These are phyloP conservation scores for Eutrema heterophyllum DNA, from an alignment of 345 rosid genomes.

Conservation along the genomic window DNA sequence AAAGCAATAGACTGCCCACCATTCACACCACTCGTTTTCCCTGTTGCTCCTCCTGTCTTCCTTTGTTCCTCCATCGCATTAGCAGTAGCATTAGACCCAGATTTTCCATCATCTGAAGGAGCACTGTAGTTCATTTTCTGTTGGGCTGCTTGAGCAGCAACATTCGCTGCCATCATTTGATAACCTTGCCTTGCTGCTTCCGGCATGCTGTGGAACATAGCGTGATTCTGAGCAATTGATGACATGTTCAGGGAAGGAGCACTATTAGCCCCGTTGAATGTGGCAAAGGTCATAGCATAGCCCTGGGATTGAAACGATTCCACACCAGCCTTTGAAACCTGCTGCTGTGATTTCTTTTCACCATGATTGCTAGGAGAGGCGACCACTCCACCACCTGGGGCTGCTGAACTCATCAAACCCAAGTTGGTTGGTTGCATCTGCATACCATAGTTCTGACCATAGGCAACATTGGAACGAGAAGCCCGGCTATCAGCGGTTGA, in stretches of 20 bases:
- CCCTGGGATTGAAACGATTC: slow-evolving; percentile 65
- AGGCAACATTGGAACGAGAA: slow-evolving; percentile 50
- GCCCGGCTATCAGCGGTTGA: slow-evolving; percentile 74
- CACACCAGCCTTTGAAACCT: slow-evolving; percentile 48
- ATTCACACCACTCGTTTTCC: slow-evolving; percentile 23
- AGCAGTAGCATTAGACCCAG: slow-evolving; percentile 43
- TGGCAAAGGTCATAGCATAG: slow-evolving; percentile 85
- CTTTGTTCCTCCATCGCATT: slow-evolving; percentile 57
- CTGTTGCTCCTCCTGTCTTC: slow-evolving; percentile 31
- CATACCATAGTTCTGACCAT: slow-evolving; percentile 64
- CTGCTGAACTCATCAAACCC: slow-evolving; percentile 55
- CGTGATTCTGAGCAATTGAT: slow-evolving; percentile 65
- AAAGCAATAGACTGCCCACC: slow-evolving; percentile 84
- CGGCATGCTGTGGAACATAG: slow-evolving; percentile 67
- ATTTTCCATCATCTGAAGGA: slow-evolving; percentile 61
- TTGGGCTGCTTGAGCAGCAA: slow-evolving; percentile 62
- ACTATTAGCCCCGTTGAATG: slow-evolving; percentile 52
- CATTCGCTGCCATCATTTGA: slow-evolving; percentile 45
- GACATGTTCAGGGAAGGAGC: slow-evolving; percentile 65
- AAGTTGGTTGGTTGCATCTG: slow-evolving; percentile 59
- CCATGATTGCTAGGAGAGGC: slow-evolving; percentile 40
- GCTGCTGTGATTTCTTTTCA: slow-evolving; percentile 69
- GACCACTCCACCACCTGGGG: slow-evolving; percentile 43
- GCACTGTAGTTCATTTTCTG: slow-evolving; percentile 67
- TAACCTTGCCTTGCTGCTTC: slow-evolving; percentile 66